Conservation (phyloP, 2,329 filamentous ascomycete species). For the Fusarium decemcellulare region DNA sequence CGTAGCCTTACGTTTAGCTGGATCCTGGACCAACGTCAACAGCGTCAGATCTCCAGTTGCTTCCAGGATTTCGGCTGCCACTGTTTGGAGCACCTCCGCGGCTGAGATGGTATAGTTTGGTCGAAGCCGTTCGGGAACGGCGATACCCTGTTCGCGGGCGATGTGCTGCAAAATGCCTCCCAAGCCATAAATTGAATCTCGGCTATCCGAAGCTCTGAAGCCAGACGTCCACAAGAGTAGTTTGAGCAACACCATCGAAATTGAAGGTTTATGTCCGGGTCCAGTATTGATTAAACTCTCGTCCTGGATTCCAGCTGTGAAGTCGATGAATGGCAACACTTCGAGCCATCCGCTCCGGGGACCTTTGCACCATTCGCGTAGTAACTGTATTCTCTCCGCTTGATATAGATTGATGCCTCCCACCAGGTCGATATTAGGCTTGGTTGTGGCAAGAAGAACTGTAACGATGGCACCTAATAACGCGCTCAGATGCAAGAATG, state of each 20-base stretch:
- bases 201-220: background rate
- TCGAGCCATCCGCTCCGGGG: background rate
- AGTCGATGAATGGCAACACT: background rate
- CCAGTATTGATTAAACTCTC: background rate
- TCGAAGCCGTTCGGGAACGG: background rate
- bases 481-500: background rate
- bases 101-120: background rate
- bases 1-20: background rate
- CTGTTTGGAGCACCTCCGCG: background rate
- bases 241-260: background rate
- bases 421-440: background rate
- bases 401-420: background rate
- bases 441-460: background rate
- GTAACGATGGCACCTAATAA: background rate
- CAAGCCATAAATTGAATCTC: background rate
- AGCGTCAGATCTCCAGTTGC: background rate
- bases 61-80: background rate
- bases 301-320: background rate
- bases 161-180: background rate
- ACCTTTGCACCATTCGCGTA: conserved; percentile 1
- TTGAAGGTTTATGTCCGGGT: background rate
- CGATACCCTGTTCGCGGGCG: background rate
- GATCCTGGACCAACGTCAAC: background rate
- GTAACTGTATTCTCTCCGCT: background rate
- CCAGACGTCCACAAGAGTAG: background rate